phyloP scores from a whole-genome alignment of 2,329 filamentous ascomycete genomes.

The Pseudogymnoascus sp. region DNA sequence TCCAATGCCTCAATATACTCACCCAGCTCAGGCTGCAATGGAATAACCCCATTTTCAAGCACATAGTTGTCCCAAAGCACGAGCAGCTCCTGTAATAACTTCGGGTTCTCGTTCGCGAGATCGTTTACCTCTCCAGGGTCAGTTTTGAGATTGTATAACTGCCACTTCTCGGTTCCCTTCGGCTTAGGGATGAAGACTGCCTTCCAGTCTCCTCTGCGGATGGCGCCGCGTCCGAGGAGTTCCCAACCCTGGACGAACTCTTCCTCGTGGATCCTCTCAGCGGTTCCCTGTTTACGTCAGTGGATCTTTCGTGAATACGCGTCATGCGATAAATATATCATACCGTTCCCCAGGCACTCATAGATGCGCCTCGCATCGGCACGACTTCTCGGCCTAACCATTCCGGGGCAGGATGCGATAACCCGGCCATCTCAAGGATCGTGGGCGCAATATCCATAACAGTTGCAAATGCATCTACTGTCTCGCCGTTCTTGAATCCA shows the following conservation, averaged over 20 bases:
- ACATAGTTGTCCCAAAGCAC: conserved; percentile 53
- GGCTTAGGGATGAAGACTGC: conserved; percentile 52
- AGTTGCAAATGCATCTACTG: conserved; percentile 33
- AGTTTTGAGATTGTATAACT: conserved; percentile 47
- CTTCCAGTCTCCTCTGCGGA: conserved; percentile 52
- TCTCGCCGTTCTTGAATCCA: conserved; percentile 18
- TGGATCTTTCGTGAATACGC: neutral
- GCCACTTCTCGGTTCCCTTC: conserved; percentile 50
- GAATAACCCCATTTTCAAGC: conserved; percentile 54
- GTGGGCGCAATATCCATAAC: conserved; percentile 39
- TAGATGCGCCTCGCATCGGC: conserved; percentile 45
- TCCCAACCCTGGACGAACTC: conserved; percentile 53
- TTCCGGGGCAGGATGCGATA: conserved; percentile 34
- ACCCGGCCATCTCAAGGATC: conserved; percentile 37
- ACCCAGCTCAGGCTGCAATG: conserved; percentile 51
- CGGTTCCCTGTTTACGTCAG: conserved; percentile 28
- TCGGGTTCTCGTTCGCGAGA: conserved; percentile 36
- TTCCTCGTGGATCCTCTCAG: conserved; percentile 39
- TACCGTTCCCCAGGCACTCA: conserved; percentile 33
- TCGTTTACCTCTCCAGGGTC: conserved; percentile 49
- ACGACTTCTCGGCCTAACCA: conserved; percentile 45
- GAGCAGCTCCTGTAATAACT: conserved; percentile 42
- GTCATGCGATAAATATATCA: neutral
- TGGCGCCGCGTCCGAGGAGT: conserved; percentile 44
- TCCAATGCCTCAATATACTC: conserved; percentile 55